Base-by-base conservation (phyloP, 1,139 yeast species). In the Eremothecium cymbalariae region DNA sequence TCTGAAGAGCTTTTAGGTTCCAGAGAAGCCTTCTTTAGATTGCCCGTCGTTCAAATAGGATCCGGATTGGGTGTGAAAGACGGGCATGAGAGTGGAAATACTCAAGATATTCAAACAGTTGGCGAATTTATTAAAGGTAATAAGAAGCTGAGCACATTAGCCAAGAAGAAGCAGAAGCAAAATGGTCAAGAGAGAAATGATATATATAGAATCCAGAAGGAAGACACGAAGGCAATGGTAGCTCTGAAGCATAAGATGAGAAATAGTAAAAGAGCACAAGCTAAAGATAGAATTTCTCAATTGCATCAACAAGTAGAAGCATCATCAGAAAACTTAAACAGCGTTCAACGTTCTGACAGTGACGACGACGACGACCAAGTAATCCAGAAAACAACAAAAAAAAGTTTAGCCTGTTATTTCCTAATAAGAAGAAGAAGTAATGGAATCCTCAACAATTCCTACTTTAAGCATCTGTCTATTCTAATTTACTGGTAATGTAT, bases 1-100 rank as follows among this genome's bases (percentile, higher is more conserved):
- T 40, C 38, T 12, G 36, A 39, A 8, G 54, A 48, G 9, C 31
- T 49, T 18, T 37, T 43, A 24, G 44, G 43, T 24, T 46, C 54
- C 17, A 51, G 48, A 36, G 28, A 41, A 9, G 43, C 44, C 9
- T 57, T 57, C 28, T 46, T 53, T 28, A 36, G 50, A 11, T 39
- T 57, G 7, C 62, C 61, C 4, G 60, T 57, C 3, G 45, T 57
- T n/a, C 53, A 55, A 27, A 39, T 50, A n/a, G 61, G 62, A 0
- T 42, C 53, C 3, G 59, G 61, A 2, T 34, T 57, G 15, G 36
- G 32, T 4, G 32, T 37, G 12, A 16, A 27, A 3, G 32, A 33
- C 5, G 21, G 12, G 3, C 24, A 21, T 3, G 21, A n/a, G 4
- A 18, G 6, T 11, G 25, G 24, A 18, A 30, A 37, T 11, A 18